phyloP scores from a whole-genome alignment of 2,329 filamentous ascomycete species.

The Ophiosphaerella herpotricha region DNA sequence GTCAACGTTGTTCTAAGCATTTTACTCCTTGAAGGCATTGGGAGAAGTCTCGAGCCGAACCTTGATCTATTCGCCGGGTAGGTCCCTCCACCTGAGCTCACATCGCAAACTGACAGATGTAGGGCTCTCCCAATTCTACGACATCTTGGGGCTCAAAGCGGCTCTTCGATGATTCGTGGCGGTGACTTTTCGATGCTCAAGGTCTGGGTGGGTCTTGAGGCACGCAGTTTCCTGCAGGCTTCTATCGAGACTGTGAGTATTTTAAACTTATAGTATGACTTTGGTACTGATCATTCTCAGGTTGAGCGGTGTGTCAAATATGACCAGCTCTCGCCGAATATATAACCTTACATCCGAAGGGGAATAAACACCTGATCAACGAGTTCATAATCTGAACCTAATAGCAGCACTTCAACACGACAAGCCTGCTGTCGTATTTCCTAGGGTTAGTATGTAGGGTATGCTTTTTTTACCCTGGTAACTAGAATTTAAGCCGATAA shows the following conservation, averaged over 20 bases:
- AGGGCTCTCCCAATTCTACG: constrained; percentile 89
- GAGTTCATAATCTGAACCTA: no score
- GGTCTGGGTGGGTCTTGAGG: constrained; percentile 90
- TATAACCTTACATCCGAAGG: constrained; percentile 53
- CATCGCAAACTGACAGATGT: constrained; percentile 16
- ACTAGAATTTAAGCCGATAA: no score
- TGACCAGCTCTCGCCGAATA: constrained; percentile 84
- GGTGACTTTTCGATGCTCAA: constrained; percentile 72
- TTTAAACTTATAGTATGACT: not conserved
- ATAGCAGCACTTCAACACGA: no score
- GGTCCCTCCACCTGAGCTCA: constrained; percentile 25
- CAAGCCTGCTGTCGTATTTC: no score
- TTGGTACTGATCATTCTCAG: constrained; percentile 45
- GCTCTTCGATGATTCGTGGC: constrained; percentile 57
- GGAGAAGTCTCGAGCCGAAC: constrained; percentile 81
- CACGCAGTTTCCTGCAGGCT: constrained; percentile 84
- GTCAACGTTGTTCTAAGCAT: constrained; percentile 98
- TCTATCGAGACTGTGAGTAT: constrained; percentile 80
- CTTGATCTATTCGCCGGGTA: constrained; percentile 81
- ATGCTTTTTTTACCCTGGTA: no score
- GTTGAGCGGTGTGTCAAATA: constrained; percentile 91
- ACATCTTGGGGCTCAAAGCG: constrained; percentile 79
- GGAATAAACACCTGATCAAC: no score
- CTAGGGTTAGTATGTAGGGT: no score
- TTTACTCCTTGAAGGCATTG: constrained; percentile 90